Percentiles rank a stretch among this genome's conserved stretches.
phyloP scores from a whole-genome alignment of 371 early-diverging fungal species.

The Zopfochytrium polystomum region DNA sequence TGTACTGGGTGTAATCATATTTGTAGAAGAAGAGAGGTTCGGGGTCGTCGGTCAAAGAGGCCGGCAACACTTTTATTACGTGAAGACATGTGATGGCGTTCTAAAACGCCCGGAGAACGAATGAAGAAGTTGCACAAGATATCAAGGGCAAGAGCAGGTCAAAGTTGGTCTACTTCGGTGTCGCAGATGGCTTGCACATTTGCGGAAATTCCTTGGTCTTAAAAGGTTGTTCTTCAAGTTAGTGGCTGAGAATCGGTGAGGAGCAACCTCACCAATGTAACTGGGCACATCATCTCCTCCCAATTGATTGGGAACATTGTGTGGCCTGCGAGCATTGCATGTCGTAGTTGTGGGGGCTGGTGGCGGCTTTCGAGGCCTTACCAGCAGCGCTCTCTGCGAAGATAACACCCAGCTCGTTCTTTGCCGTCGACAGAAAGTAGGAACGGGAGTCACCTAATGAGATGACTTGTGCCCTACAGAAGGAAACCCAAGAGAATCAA shows the following conservation, averaged over 20 bases:
- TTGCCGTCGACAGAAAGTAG: slow-evolving; percentile 87
- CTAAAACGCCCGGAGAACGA: no score
- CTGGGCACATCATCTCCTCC: slow-evolving; percentile 96
- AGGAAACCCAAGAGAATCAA: neutral
- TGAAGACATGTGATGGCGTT: no score
- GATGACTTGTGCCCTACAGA: slow-evolving; percentile 50
- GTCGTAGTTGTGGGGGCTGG: slow-evolving; percentile 2
- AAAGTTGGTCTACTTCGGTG: no score
- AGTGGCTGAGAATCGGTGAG: neutral
- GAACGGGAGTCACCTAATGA: slow-evolving; percentile 91
- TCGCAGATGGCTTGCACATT: slow-evolving; percentile 84
- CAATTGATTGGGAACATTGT: slow-evolving; percentile 94
- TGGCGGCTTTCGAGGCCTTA: slow-evolving; percentile 16
- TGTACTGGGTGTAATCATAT: no score
- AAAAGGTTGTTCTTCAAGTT: neutral
- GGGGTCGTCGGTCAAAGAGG: no score
- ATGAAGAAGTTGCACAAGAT: no score
- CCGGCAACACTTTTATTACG: no score
- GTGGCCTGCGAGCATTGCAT: slow-evolving; percentile 52
- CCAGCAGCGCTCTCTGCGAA: slow-evolving; percentile 85
- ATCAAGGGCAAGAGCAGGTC: no score
- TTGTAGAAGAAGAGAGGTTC: no score
- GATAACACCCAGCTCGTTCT: slow-evolving; percentile 91
- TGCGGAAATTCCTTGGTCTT: slow-evolving; percentile 78
- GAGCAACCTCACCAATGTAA: slow-evolving; percentile 57